Conservation (phyloP, 345 rosid genomes). For the Murraya koenigii region DNA sequence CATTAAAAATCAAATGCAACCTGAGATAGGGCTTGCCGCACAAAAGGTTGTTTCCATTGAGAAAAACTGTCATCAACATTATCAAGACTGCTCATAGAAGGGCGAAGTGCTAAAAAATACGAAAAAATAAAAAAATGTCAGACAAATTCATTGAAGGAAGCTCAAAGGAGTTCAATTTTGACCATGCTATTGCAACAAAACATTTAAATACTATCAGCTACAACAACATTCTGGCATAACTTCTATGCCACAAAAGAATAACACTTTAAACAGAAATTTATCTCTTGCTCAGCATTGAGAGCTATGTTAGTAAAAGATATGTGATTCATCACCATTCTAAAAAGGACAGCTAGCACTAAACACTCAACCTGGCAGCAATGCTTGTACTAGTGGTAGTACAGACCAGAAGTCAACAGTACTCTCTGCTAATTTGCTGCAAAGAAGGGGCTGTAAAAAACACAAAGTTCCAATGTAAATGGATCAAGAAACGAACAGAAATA, state of each 20-base stretch:
- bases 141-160: constrained; percentile 10
- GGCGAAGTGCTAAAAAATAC: constrained; percentile 58
- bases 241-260: neutral
- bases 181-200: neutral
- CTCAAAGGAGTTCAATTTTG: constrained; percentile 13
- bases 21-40: constrained; percentile 72
- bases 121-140: constrained; percentile 7
- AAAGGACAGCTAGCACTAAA: constrained; percentile 7
- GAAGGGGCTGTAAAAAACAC: constrained; percentile 47
- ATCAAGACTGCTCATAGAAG: constrained; percentile 49
- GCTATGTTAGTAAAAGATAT: neutral
- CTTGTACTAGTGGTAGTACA: constrained; percentile 77
- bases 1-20: constrained; percentile 26
- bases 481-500: constrained; percentile 20
- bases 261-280: neutral
- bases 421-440: constrained; percentile 64
- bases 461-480: constrained; percentile 18
- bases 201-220: neutral
- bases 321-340: constrained; percentile 2
- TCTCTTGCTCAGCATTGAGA: neutral
- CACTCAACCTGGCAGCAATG: constrained; percentile 70
- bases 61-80: constrained; percentile 59
- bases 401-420: constrained; percentile 61
- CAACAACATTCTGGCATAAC: neutral
- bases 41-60: constrained; percentile 67